These are phyloP conservation scores for Strobilomyces confusus DNA, from an alignment of 768 basidiomycete genomes.

Conservation along the genomic window DNA sequence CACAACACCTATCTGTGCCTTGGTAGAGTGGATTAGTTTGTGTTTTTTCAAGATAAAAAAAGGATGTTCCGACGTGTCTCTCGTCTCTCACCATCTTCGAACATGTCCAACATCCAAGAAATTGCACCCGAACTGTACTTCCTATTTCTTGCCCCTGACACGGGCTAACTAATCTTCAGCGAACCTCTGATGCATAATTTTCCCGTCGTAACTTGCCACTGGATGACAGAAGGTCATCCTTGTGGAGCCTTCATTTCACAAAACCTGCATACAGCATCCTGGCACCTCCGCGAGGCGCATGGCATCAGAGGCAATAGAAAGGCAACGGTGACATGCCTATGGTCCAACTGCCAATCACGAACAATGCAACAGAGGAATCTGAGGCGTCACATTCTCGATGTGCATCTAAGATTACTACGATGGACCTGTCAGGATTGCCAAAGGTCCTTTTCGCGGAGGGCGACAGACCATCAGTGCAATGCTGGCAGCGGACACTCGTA, in stretches of 20 bases:
- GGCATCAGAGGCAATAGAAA: background rate
- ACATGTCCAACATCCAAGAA: too few species aligned
- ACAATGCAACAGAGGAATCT: background rate
- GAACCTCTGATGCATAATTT: background rate
- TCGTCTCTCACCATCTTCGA: too few species aligned
- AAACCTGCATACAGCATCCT: background rate
- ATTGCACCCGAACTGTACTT: background rate
- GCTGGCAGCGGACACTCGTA: background rate
- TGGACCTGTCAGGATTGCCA: background rate
- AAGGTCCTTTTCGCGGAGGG: background rate
- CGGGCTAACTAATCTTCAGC: background rate
- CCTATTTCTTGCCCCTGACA: background rate
- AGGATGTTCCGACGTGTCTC: too few species aligned
- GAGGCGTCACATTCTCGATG: background rate
- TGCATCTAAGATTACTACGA: background rate
- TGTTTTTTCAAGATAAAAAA: too few species aligned
- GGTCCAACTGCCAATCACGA: background rate
- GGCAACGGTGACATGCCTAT: background rate
- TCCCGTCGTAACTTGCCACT: background rate
- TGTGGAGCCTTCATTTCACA: background rate
- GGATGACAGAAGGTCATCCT: background rate
- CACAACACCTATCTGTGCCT: too few species aligned
- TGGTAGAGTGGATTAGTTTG: too few species aligned
- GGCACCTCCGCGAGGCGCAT: background rate
- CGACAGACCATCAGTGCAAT: background rate